Conservation (phyloP, 306 rosid genomes). For the barrel medic (Medicago truncatula) region DNA sequence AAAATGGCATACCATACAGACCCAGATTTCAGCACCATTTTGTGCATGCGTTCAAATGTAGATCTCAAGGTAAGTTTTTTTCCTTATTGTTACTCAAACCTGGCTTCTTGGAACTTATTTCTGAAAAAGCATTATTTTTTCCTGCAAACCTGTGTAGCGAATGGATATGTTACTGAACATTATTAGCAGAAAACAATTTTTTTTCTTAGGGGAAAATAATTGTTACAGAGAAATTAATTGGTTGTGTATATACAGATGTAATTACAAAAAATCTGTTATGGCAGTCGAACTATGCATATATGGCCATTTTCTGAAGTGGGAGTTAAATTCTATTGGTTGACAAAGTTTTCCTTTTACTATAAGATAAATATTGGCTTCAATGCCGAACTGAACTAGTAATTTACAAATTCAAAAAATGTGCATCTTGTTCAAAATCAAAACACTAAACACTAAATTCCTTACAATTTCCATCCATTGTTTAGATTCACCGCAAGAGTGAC, state of each 20-base stretch:
- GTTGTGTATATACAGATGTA: slow-evolving; percentile 4
- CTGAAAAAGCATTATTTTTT: slow-evolving; percentile 20
- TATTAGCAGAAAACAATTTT: neutral
- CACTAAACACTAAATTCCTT: neutral
- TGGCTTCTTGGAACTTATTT: neutral
- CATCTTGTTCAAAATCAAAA: neutral
- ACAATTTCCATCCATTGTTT: too few species aligned
- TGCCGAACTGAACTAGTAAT: neutral
- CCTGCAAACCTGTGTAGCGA: slow-evolving; percentile 22
- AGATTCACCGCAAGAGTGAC: too few species aligned
- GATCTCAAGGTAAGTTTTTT: slow-evolving; percentile 80
- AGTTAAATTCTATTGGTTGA: slow-evolving; percentile 6
- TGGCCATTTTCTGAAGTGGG: neutral
- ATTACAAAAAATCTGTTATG: slow-evolving; percentile 1
- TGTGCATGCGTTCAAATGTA: slow-evolving; percentile 86
- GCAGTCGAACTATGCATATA: slow-evolving; percentile 8
- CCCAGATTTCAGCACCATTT: slow-evolving; percentile 75
- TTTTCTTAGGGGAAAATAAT: neutral
- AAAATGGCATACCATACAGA: slow-evolving; percentile 93
- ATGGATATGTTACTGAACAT: slow-evolving; percentile 14
- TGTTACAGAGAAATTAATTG: neutral
- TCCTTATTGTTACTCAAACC: slow-evolving; percentile 15
- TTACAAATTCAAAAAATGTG: neutral
- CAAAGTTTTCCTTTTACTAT: neutral
- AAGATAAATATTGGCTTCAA: neutral